Conservation (phyloP, 495 filamentous ascomycete species). For the Penicillium cinerascens region DNA sequence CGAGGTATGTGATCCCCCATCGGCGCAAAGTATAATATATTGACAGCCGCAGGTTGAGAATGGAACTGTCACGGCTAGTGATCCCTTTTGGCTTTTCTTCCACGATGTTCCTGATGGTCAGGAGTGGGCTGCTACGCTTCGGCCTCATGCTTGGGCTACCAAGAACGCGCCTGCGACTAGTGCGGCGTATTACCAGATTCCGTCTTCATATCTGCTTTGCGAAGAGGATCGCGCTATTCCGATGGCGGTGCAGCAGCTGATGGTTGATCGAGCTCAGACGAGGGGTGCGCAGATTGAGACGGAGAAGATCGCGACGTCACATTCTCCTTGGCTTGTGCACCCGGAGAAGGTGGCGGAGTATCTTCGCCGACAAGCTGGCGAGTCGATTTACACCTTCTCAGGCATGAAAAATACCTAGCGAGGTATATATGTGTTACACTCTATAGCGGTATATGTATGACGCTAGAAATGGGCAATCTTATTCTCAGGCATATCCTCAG, state of each 20-base stretch:
- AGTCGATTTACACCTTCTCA: background rate
- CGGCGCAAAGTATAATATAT: background rate
- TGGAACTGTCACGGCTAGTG: constrained; percentile 24
- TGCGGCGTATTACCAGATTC: constrained; percentile 28
- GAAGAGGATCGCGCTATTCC: constrained; percentile 38
- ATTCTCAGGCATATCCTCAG: background rate
- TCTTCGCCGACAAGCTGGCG: constrained; percentile 19
- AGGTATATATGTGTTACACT: background rate
- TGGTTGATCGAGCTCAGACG: constrained; percentile 32
- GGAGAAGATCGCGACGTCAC: constrained; percentile 28
- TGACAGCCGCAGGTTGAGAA: constrained; percentile 19
- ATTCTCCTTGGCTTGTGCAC: constrained; percentile 34
- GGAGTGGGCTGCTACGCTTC: constrained; percentile 29
- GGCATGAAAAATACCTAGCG: background rate
- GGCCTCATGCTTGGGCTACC: constrained; percentile 32
- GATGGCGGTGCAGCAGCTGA: constrained; percentile 33
- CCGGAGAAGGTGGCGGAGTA: constrained; percentile 22
- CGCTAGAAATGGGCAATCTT: background rate
- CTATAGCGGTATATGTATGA: background rate
- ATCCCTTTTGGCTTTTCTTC: constrained; percentile 33
- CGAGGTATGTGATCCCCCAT: constrained; percentile 24
- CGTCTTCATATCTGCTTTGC: constrained; percentile 33
- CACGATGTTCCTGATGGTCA: constrained; percentile 37
- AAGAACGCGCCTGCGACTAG: constrained; percentile 30
- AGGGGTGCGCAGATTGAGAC: constrained; percentile 29